Evolutionary conservation across 805 yeast species (phyloP).

Genomic region (Yarrowia deformans): DNA sequence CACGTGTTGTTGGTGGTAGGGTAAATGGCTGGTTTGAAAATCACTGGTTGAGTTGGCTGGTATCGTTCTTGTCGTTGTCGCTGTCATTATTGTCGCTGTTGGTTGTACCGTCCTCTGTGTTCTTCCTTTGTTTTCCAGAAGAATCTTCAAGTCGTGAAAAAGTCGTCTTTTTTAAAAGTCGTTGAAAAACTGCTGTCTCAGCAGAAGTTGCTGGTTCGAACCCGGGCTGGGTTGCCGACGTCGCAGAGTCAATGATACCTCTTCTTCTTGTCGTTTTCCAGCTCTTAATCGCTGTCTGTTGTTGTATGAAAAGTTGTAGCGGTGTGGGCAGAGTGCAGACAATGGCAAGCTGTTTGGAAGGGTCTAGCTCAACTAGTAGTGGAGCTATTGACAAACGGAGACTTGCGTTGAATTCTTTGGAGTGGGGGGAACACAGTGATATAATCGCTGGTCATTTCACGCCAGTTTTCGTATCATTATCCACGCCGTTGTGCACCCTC

Average conservation of each 20-base stretch:
- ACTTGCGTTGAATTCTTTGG: not conserved
- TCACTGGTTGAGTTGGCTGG: too few species aligned
- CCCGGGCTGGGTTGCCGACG: not conserved
- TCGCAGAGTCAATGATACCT: not conserved
- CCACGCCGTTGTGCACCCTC: not conserved
- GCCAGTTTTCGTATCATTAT: too few species aligned
- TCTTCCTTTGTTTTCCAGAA: not conserved
- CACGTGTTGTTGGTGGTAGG: not conserved
- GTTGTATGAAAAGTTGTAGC: not conserved
- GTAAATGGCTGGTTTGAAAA: too few species aligned
- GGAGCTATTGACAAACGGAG: not conserved
- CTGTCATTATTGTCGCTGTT: too few species aligned
- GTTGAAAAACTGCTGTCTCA: not conserved
- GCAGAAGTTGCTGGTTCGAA: slow-evolving; percentile 1
- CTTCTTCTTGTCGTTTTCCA: not conserved
- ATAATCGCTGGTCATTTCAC: too few species aligned
- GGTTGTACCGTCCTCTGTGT: not conserved
- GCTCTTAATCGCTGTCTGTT: not conserved
- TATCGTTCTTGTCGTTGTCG: too few species aligned
- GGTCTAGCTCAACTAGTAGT: not conserved
- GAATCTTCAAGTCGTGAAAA: not conserved
- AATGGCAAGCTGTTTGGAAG: not conserved
- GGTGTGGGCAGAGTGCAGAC: not conserved
- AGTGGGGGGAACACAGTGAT: not conserved
- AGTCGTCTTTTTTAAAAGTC: too few species aligned